These are phyloP conservation scores for Rhytidhysteron rufulum DNA, from an alignment of 2,329 filamentous ascomycete species.

Conservation along the genomic window DNA sequence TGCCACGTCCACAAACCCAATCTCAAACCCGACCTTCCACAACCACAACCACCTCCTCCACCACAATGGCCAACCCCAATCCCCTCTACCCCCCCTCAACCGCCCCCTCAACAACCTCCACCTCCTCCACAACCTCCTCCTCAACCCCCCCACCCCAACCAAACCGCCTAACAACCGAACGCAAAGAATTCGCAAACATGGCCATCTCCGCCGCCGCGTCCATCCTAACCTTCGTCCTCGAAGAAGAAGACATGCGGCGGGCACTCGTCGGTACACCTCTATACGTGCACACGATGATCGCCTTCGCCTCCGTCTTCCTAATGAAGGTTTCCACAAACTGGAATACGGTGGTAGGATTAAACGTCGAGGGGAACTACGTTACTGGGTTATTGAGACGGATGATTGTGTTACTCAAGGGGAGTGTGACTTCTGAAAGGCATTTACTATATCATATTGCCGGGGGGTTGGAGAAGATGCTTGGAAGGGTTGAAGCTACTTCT, in stretches of 20 bases:
- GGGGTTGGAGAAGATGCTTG: too few species aligned
- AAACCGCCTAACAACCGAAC: slow-evolving; percentile 11
- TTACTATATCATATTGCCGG: too few species aligned
- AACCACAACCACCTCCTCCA: too few species aligned
- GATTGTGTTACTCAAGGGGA: too few species aligned
- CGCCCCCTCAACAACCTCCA: slow-evolving; percentile 30
- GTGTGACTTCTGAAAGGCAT: too few species aligned
- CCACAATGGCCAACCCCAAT: too few species aligned
- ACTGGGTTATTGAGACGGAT: slow-evolving; percentile 27
- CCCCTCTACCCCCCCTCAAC: slow-evolving; percentile 27
- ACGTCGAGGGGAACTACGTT: slow-evolving; percentile 30
- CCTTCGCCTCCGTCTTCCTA: slow-evolving; percentile 35
- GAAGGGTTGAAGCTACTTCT: too few species aligned
- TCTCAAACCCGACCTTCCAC: too few species aligned
- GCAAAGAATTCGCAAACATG: slow-evolving; percentile 12
- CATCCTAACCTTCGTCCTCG: slow-evolving; percentile 29
- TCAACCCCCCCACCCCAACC: slow-evolving; percentile 1
- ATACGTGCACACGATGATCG: slow-evolving; percentile 38
- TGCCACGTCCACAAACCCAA: too few species aligned
- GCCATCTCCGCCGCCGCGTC: slow-evolving; percentile 17
- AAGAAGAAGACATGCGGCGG: slow-evolving; percentile 30
- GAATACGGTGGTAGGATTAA: slow-evolving; percentile 29
- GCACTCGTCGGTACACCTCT: slow-evolving; percentile 33
- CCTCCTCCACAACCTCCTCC: neutral
- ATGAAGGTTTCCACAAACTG: slow-evolving; percentile 34